Percentiles rank a stretch among this genome's conserved stretches.
These are phyloP conservation scores for Naumovozyma baii DNA, from an alignment of 805 yeast species.

Conservation along the genomic window DNA sequence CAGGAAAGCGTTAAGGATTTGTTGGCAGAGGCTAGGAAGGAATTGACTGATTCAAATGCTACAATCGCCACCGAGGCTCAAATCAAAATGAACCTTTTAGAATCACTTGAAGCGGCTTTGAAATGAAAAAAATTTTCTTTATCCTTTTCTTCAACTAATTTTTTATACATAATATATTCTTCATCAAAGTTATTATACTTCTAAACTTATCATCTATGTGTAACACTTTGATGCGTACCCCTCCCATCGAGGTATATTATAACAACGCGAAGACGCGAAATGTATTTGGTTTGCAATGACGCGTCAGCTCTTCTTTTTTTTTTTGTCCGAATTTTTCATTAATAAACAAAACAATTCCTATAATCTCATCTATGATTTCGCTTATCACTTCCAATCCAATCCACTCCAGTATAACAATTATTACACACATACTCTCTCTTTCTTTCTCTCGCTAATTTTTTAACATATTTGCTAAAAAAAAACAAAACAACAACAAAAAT, in stretches of 20 bases:
- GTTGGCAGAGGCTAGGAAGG: conserved; percentile 90
- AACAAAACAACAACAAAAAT: not conserved
- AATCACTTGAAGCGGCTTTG: conserved; percentile 61
- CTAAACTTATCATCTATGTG: too few species aligned
- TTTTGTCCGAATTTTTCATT: not conserved
- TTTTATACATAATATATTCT: not conserved
- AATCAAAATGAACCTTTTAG: conserved; percentile 91
- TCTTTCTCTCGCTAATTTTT: not conserved
- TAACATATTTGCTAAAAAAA: not conserved
- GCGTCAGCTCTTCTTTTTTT: not conserved
- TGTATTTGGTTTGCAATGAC: not conserved
- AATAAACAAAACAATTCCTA: not conserved
- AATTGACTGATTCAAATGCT: conserved; percentile 75
- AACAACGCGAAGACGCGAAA: not conserved
- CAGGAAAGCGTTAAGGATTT: conserved; percentile 67
- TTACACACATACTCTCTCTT: not conserved
- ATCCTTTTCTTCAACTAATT: not conserved
- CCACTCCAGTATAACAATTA: not conserved
- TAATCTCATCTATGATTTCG: not conserved
- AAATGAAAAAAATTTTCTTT: conserved; percentile 10
- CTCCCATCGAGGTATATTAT: too few species aligned
- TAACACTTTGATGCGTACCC: too few species aligned
- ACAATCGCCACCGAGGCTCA: conserved; percentile 87
- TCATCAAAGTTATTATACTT: too few species aligned
- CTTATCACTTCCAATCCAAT: too few species aligned